Evolutionary conservation across 257 asterid genomes (phyloP).

Genomic region (Phtheirospermum japonicum): DNA sequence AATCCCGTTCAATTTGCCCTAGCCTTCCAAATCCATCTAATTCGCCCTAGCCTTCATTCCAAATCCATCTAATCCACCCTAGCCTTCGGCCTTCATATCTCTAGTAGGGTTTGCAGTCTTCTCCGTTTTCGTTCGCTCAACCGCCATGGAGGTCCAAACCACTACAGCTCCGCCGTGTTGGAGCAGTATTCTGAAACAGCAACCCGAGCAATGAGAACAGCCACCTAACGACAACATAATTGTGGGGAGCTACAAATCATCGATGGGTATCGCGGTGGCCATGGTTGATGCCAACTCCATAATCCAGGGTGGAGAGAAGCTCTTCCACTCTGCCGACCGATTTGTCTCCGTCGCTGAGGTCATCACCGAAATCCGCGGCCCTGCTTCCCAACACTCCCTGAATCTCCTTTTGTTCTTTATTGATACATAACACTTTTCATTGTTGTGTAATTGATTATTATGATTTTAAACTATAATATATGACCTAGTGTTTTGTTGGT

Average conservation of each 20-base stretch:
- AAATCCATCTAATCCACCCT: too few species aligned
- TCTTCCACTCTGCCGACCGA: slow-evolving; percentile 66
- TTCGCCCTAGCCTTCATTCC: too few species aligned
- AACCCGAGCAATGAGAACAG: slow-evolving; percentile 24
- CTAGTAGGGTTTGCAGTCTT: too few species aligned
- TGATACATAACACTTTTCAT: slow-evolving; percentile 33
- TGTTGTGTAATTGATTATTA: background rate
- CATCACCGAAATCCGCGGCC: slow-evolving; percentile 75
- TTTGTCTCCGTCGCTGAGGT: slow-evolving; percentile 85
- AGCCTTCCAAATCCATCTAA: too few species aligned
- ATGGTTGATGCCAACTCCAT: slow-evolving; percentile 94
- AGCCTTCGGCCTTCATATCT: too few species aligned
- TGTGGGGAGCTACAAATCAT: slow-evolving; percentile 81
- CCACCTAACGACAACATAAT: slow-evolving; percentile 26
- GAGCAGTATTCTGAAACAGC: slow-evolving; percentile 61
- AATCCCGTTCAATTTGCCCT: too few species aligned
- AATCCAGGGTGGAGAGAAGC: slow-evolving; percentile 71
- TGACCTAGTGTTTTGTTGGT: background rate
- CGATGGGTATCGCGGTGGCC: slow-evolving; percentile 84
- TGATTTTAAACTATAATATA: background rate
- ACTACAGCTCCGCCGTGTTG: slow-evolving; percentile 49
- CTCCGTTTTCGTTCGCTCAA: too few species aligned
- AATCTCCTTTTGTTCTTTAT: slow-evolving; percentile 70
- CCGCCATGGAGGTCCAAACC: slow-evolving; percentile 36
- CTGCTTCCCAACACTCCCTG: slow-evolving; percentile 79